phyloP scores from a whole-genome alignment of 768 basidiomycete species.

The Tylopilus rubrobrunneus region DNA sequence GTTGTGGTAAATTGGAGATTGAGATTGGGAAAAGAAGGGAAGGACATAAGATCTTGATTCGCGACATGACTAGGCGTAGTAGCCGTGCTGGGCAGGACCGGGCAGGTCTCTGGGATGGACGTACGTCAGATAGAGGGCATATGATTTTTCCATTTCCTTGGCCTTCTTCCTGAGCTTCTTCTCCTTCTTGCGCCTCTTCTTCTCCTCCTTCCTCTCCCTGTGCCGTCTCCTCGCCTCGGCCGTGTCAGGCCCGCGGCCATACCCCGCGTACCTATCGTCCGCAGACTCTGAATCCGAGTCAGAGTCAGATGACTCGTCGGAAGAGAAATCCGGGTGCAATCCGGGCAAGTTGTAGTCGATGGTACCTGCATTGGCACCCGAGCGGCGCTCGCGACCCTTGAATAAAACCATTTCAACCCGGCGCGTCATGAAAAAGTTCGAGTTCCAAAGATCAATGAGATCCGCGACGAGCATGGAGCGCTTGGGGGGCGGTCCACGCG shows the following conservation, averaged over 20 bases:
- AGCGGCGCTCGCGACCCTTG: constrained; percentile 73
- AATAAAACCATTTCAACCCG: constrained; percentile 79
- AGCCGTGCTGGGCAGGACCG: constrained; percentile 23
- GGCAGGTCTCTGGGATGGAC: constrained; percentile 34
- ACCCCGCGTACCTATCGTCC: constrained; percentile 39
- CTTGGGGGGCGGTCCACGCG: constrained; percentile 48
- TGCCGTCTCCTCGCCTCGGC: constrained; percentile 50
- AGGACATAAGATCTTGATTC: background rate
- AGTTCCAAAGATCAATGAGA: constrained; percentile 77
- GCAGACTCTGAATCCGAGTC: constrained; percentile 43
- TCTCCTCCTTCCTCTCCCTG: constrained; percentile 55
- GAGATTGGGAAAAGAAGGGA: background rate
- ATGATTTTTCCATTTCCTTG: constrained; percentile 58
- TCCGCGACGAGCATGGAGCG: constrained; percentile 62
- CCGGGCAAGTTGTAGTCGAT: constrained; percentile 53
- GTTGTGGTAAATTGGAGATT: background rate
- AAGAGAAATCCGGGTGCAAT: constrained; percentile 40
- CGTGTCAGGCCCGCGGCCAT: constrained; percentile 45
- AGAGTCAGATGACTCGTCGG: constrained; percentile 36
- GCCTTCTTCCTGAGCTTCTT: constrained; percentile 58
- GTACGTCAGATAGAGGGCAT: constrained; percentile 59
- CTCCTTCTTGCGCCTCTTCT: constrained; percentile 58
- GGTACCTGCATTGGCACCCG: constrained; percentile 55
- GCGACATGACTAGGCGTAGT: constrained; percentile 19
- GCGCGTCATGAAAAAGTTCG: constrained; percentile 67